Conservation (phyloP, 352 stramenopile genomes). For the Elongisporangium prolatum region DNA sequence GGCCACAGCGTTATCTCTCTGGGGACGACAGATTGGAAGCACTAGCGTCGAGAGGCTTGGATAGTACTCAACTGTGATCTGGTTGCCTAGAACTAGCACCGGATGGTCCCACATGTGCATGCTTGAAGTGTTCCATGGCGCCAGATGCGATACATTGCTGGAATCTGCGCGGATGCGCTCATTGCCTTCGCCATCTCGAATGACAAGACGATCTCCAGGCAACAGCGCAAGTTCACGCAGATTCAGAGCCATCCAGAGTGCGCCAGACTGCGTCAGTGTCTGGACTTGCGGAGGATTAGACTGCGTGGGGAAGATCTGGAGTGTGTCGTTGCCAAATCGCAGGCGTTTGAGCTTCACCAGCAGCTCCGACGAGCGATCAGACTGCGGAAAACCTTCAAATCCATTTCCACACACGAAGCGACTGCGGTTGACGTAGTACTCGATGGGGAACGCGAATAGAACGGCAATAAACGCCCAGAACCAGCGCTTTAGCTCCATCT, state of each 20-base stretch:
- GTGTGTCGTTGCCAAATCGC: not conserved
- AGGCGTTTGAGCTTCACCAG: not conserved
- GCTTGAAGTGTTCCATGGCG: not conserved
- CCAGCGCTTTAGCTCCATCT: not conserved
- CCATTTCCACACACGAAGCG: not conserved
- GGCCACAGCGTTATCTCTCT: conserved; percentile 17
- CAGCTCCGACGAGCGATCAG: not conserved
- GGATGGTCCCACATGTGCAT: conserved; percentile 34
- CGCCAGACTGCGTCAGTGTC: conserved; percentile 7
- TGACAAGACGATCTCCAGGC: conserved; percentile 22
- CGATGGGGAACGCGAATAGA: not conserved
- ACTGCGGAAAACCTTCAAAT: not conserved
- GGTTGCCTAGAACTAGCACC: conserved; percentile 32
- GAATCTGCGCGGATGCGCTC: conserved; percentile 9
- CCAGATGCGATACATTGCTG: conserved; percentile 9
- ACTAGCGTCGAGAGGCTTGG: conserved; percentile 41
- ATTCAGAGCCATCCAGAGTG: conserved; percentile 24
- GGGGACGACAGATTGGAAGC: conserved; percentile 21
- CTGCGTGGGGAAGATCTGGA: not conserved
- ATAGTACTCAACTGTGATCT: conserved; percentile 43
- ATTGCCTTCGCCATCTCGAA: conserved; percentile 12
- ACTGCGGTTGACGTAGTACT: not conserved
- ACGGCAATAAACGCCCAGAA: not conserved
- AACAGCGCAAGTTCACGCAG: conserved; percentile 22
- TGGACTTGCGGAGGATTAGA: not conserved